These are phyloP conservation scores for Trichoderma polysporum DNA, from an alignment of 2,329 filamentous ascomycete species.

Conservation along the genomic window DNA sequence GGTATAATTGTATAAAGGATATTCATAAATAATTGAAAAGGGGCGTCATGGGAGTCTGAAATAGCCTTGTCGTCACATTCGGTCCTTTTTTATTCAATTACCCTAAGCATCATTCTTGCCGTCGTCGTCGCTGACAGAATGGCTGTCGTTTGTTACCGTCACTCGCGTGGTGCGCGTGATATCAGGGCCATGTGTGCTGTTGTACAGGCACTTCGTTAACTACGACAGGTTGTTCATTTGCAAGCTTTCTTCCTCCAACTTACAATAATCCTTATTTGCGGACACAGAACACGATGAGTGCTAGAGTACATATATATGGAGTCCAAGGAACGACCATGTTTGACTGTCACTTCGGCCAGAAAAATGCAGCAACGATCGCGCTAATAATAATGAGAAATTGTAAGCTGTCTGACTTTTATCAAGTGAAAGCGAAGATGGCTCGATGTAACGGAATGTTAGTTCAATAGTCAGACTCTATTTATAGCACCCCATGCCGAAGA, in stretches of 20 bases:
- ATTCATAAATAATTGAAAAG: neutral
- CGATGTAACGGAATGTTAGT: neutral
- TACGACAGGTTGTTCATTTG: neutral
- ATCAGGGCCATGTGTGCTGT: neutral
- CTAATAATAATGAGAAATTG: neutral
- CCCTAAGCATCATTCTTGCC: neutral
- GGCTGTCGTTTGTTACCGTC: neutral
- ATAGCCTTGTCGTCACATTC: neutral
- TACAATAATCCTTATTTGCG: conserved; percentile 6
- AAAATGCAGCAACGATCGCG: conserved; percentile 2
- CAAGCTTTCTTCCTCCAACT: neutral
- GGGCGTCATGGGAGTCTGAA: neutral
- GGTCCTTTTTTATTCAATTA: neutral
- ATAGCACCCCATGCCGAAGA: conserved; percentile 7
- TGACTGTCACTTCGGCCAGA: neutral
- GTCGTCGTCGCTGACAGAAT: neutral
- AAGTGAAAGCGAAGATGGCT: neutral
- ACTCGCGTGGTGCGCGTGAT: conserved; percentile 6
- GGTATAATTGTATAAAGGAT: neutral
- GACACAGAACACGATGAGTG: neutral
- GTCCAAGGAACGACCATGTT: neutral
- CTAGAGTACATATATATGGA: neutral
- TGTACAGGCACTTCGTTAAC: neutral
- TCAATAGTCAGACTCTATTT: neutral
- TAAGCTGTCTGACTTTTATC: neutral